phyloP scores from a whole-genome alignment of 495 filamentous ascomycete genomes.

The Haplographium delicatum region DNA sequence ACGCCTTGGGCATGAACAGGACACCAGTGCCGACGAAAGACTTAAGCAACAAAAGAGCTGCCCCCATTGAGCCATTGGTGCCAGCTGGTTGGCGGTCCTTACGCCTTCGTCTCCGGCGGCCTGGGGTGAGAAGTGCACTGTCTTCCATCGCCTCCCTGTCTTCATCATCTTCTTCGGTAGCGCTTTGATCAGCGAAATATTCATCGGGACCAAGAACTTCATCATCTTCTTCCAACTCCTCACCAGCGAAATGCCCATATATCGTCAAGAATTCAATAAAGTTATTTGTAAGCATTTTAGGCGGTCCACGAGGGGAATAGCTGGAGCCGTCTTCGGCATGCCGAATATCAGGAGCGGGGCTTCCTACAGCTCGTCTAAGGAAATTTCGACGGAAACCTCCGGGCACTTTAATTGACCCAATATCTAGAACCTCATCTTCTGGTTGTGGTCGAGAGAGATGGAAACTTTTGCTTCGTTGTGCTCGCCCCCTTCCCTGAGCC shows the following conservation, averaged over 20 bases:
- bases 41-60: conserved; percentile 81
- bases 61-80: conserved; percentile 65
- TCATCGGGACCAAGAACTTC: conserved; percentile 79
- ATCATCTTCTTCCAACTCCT: conserved; percentile 92
- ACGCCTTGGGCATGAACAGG: conserved; percentile 88
- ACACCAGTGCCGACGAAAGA: conserved; percentile 97
- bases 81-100: conserved; percentile 67
- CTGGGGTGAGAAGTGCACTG: conserved; percentile 71
- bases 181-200: conserved; percentile 51
- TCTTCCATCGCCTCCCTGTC: conserved; percentile 72
- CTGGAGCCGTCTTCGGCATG: conserved; percentile 40
- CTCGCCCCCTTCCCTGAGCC: conserved; percentile 46
- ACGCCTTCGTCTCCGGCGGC: conserved; percentile 61
- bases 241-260: conserved; percentile 96
- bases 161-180: conserved; percentile 42
- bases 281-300: conserved; percentile 74
- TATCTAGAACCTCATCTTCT: conserved; percentile 73
- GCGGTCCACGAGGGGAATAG: conserved; percentile 32
- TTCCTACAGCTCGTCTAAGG: conserved; percentile 61
- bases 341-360: conserved; percentile 39
- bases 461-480: conserved; percentile 79
- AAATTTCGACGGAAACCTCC: conserved; percentile 92
- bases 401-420: conserved; percentile 81
- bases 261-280: conserved; percentile 93
- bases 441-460: conserved; percentile 68